A percentile compares a stretch with the other conserved stretches of the same genome.
Evolutionary conservation across 2,329 filamentous ascomycete species (phyloP).

Genomic region (Uncinocarpus reesii): DNA sequence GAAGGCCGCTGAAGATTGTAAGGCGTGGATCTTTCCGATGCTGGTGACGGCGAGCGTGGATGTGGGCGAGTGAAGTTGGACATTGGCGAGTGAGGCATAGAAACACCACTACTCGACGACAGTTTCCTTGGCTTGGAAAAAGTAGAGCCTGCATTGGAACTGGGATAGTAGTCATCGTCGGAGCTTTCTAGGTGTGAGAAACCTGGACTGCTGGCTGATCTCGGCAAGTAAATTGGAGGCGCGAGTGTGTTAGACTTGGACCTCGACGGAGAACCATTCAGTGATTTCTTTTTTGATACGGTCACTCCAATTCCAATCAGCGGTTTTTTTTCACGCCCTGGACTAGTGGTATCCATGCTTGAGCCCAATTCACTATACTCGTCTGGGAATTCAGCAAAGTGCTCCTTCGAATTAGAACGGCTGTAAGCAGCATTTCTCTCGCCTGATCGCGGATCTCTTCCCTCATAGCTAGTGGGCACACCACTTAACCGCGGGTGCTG

Average conservation of each 20-base stretch:
- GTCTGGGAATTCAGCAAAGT: constrained; percentile 18
- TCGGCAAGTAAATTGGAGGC: constrained; percentile 38
- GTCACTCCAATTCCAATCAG: constrained; percentile 7
- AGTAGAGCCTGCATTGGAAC: constrained; percentile 46
- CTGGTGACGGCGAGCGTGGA: constrained; percentile 70
- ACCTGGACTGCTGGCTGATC: constrained; percentile 42
- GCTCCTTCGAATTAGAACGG: constrained; percentile 13
- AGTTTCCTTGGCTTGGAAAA: constrained; percentile 66
- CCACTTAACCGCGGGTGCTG: constrained; percentile 66
- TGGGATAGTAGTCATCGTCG: constrained; percentile 60
- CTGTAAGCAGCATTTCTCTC: not conserved
- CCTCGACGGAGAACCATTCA: constrained; percentile 1
- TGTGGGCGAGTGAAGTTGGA: constrained; percentile 54
- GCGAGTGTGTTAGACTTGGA: constrained; percentile 30
- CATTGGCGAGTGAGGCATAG: constrained; percentile 50
- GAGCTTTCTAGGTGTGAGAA: constrained; percentile 55
- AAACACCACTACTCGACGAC: constrained; percentile 59
- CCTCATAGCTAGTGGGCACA: constrained; percentile 42
- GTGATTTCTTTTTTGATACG: not conserved
- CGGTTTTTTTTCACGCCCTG: constrained; percentile 18
- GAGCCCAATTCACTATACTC: constrained; percentile 23
- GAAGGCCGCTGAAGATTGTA: constrained; percentile 56
- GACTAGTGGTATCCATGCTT: constrained; percentile 30
- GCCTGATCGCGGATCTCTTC: constrained; percentile 22
- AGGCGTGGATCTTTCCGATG: constrained; percentile 64